Evolutionary conservation across 441 rosid genomes (phyloP), one percentile per base, ranked within the genome.

Genomic region (Corymbia calophylla): DNA sequence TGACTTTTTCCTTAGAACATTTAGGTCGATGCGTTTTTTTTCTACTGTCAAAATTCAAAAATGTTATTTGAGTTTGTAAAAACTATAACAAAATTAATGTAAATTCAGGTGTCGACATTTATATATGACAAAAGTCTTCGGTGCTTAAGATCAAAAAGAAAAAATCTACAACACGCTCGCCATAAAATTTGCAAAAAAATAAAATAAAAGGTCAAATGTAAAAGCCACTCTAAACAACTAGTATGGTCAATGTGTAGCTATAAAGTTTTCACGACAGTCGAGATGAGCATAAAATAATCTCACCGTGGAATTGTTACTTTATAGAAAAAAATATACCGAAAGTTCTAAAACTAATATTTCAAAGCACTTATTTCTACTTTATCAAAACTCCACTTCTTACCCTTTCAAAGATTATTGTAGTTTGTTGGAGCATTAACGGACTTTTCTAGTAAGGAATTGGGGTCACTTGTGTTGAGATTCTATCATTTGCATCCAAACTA

Each of bases 401-500:
- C 14, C 7, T 47, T 18, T 13, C 1, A 9, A 9, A 12, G 1
- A 5, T 39, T 21, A 39, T 21, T 4, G 4, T 11, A 73, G 3
- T 44, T 11, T 0, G 3, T 1, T 1, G 3, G 82, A 44, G 82
- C 3, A 39, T 23, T 12, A 12, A 0, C 9, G 8, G n/a, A 23
- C 14, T 39, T 73, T 39, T 73, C 5, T 7, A 6, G 3, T 1
- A 0, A 73, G 1, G 8, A 39, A 73, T 6, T 12, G 2, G 8
- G 49, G 2, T 39, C 29, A 44, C 10, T 12, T 17, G 1, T n/a
- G 1, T 21, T 73, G 16, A 2, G 21, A 21, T 39, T 6, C 17
- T 0, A n/a, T 16, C 1, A 21, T 0, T 4, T 12, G 5, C 8
- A 19, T 3, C 1, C 16, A 60, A 27, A 29, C 2, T 0, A 16